A percentile compares a stretch with the other conserved stretches of the same genome.
Evolutionary conservation across 2,329 filamentous ascomycete genomes (phyloP).

Genomic region (Colletotrichum chlorophyti): DNA sequence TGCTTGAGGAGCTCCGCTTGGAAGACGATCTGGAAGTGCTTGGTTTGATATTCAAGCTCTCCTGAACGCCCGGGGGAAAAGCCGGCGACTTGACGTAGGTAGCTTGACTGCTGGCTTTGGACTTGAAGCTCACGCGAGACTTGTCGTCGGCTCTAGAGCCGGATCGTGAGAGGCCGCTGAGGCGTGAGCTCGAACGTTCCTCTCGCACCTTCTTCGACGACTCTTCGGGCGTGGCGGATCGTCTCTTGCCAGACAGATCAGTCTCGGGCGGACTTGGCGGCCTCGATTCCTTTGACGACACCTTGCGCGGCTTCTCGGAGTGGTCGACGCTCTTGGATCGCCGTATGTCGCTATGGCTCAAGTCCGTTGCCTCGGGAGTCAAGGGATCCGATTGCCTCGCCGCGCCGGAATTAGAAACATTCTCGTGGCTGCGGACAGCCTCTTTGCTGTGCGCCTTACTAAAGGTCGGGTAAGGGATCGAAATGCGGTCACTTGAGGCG

Average conservation of each 20-base stretch:
- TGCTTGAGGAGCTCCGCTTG: conserved; percentile 39
- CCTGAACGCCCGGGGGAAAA: conserved; percentile 35
- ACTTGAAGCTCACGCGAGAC: conserved; percentile 61
- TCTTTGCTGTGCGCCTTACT: conserved; percentile 95
- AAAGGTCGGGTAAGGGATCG: conserved; percentile 79
- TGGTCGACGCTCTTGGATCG: conserved; percentile 57
- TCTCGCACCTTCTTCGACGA: conserved; percentile 34
- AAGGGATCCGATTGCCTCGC: conserved; percentile 49
- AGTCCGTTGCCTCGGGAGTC: conserved; percentile 77
- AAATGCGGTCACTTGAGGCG: conserved; percentile 52
- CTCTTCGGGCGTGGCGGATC: conserved; percentile 35
- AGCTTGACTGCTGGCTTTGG: conserved; percentile 64
- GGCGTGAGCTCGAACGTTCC: conserved; percentile 51
- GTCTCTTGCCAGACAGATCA: conserved; percentile 57
- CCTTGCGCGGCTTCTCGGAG: conserved; percentile 39
- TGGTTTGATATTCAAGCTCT: conserved; percentile 31
- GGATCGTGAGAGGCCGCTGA: conserved; percentile 51
- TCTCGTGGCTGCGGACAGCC: conserved; percentile 70
- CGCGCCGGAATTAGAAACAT: conserved; percentile 43
- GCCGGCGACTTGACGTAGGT: conserved; percentile 53
- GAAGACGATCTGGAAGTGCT: conserved; percentile 31
- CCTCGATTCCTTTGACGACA: conserved; percentile 49
- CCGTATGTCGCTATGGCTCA: conserved; percentile 58
- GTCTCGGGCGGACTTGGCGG: conserved; percentile 72
- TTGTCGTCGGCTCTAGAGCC: conserved; percentile 55